Conservation (phyloP, 2,329 filamentous ascomycete species). For the Fusarium sp. region DNA sequence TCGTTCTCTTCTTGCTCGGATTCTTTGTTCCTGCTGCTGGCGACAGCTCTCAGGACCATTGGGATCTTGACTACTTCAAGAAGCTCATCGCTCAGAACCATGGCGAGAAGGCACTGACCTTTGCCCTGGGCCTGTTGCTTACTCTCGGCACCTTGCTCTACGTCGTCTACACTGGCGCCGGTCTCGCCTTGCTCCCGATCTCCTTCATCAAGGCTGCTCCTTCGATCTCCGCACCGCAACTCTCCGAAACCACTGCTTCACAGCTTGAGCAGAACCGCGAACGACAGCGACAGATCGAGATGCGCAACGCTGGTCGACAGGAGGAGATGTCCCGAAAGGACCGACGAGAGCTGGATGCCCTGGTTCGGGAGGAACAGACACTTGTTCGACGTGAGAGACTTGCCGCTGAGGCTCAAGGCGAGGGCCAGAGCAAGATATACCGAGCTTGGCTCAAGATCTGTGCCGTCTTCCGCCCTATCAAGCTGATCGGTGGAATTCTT, state of each 20-base stretch:
- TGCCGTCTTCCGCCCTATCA: slow-evolving; percentile 87
- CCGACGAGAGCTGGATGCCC: slow-evolving; percentile 85
- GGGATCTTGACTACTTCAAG: slow-evolving; percentile 93
- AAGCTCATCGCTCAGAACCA: slow-evolving; percentile 81
- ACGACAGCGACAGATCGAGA: slow-evolving; percentile 90
- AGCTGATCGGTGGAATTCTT: slow-evolving; percentile 85
- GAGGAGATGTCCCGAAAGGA: slow-evolving; percentile 86
- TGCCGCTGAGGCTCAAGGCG: slow-evolving; percentile 83
- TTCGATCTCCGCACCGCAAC: slow-evolving; percentile 82
- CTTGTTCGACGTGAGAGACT: slow-evolving; percentile 89
- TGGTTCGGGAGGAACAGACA: slow-evolving; percentile 91
- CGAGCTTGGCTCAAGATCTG: slow-evolving; percentile 83
- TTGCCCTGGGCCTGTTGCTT: slow-evolving; percentile 88
- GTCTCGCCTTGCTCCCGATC: slow-evolving; percentile 88
- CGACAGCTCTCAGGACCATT: slow-evolving; percentile 72
- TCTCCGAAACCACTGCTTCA: slow-evolving; percentile 81
- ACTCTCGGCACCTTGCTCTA: slow-evolving; percentile 89
- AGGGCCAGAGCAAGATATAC: slow-evolving; percentile 80
- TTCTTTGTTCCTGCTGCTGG: slow-evolving; percentile 92
- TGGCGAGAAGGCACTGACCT: slow-evolving; percentile 92
- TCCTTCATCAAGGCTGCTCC: slow-evolving; percentile 93
- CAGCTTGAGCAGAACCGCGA: slow-evolving; percentile 91
- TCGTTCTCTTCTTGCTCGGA: slow-evolving; percentile 88
- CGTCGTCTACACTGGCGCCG: slow-evolving; percentile 87
- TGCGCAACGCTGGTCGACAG: slow-evolving; percentile 81